Evolutionary conservation across 108 stramenopile genomes (phyloP), one percentile per base, ranked within the genome.

Genomic region (Pseudonitzschia multiseries): DNA sequence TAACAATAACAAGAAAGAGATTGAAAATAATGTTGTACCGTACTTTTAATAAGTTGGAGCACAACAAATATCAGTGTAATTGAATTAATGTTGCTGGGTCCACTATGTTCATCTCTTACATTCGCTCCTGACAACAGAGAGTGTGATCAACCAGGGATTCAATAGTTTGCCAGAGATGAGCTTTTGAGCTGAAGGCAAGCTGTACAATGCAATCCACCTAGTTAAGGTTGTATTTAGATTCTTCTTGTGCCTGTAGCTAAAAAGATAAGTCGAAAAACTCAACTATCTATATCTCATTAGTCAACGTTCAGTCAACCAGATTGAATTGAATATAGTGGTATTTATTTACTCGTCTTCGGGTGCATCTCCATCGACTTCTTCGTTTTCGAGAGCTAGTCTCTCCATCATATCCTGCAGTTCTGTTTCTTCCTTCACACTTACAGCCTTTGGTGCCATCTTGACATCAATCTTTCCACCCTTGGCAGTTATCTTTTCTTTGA

Each of bases 361-460:
- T 28, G 92, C 98, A 76, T 98, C 97, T 22, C 95, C 98, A 63
- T 97, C 98, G 20, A 95, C 93, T 84, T 98, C 97, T 73, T 93
- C 93, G 77, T 98, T 97, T 77, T 99, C 99, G 71, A 91, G 67
- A 56, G 94, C 97, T 29, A 99, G 82, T 56, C 97, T 75, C 65
- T 98, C 96, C 94, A 99, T 96, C 96, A 98, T 98, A 3, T 91
- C 95, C 73, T 97, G 95, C 68, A 99, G 85, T 66, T 98, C 97
- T 5, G 91, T 87, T 88, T 99, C 97, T 85, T 99, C 99, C 85
- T 97, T 96, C 71, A 96, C 74, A 81, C 94, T 95, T 17, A 98
- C 97, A 40, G 93, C 98, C 95, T 99, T 98, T 36, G 99, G 96
- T 46, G 93, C 96, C 96, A 98, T 96, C 81, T 98, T 98, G 28